A percentile compares a stretch with the other conserved stretches of the same genome.
These are phyloP conservation scores for Colletotrichum eleusines DNA, from an alignment of 2,329 filamentous ascomycete genomes.

Conservation along the genomic window DNA sequence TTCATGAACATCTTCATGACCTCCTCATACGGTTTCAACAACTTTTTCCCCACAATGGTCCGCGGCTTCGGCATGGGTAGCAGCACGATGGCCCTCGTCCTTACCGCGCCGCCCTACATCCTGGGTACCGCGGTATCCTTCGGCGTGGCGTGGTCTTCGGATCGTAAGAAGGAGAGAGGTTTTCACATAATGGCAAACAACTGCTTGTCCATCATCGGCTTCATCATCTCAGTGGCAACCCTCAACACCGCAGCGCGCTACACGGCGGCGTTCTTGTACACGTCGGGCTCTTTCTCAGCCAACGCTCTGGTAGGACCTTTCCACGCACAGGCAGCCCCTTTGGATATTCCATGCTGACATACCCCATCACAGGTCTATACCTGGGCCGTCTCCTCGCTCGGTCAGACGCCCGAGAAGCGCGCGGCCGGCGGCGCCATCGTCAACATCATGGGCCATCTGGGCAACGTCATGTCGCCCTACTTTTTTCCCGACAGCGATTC, in stretches of 20 bases:
- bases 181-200: slow-evolving; percentile 56
- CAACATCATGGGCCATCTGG: too few relatives aligned
- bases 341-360: too few relatives aligned
- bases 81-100: slow-evolving; percentile 56
- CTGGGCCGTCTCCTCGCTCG: too few relatives aligned
- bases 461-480: too few relatives aligned
- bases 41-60: slow-evolving; percentile 51
- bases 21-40: slow-evolving; percentile 46
- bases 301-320: slow-evolving; percentile 48
- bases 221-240: slow-evolving; percentile 50
- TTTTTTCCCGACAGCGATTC: too few relatives aligned
- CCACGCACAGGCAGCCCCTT: too few relatives aligned
- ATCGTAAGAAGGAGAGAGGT: slow-evolving; percentile 56
- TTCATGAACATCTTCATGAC: slow-evolving; percentile 48
- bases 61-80: slow-evolving; percentile 48
- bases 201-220: slow-evolving; percentile 54
- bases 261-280: slow-evolving; percentile 52
- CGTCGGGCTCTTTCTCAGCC: slow-evolving; percentile 52
- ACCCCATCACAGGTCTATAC: too few relatives aligned
- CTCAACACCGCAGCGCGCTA: slow-evolving; percentile 50
- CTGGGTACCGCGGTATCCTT: slow-evolving; percentile 58
- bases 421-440: too few relatives aligned
- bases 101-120: slow-evolving; percentile 62
- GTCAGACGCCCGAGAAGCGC: too few relatives aligned
- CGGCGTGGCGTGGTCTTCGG: slow-evolving; percentile 57